A percentile compares a stretch with the other conserved stretches of the same genome.
These are phyloP conservation scores for Lactifluus echinatus DNA, from an alignment of 768 basidiomycete genomes.

Conservation along the genomic window DNA sequence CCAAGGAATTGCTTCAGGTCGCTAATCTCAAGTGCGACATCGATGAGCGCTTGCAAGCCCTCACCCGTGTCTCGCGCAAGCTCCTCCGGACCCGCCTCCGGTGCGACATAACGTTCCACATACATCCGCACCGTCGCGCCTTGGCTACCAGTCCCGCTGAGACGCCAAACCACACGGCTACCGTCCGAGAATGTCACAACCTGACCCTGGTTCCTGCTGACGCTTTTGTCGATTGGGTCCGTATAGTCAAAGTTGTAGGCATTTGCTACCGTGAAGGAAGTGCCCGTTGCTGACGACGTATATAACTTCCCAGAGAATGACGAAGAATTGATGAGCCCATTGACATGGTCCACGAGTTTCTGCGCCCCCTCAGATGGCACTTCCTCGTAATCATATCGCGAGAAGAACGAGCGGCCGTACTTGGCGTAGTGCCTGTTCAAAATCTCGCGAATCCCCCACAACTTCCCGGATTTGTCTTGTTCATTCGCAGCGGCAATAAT, in stretches of 20 bases:
- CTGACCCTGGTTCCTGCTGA: conserved; percentile 94
- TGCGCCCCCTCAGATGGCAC: conserved; percentile 87
- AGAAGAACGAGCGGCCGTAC: conserved; percentile 98
- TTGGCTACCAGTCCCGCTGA: conserved; percentile 92
- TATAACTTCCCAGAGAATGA: conserved; percentile 64
- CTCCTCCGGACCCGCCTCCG: conserved; percentile 59
- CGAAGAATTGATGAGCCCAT: conserved; percentile 55
- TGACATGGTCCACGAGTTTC: conserved; percentile 71
- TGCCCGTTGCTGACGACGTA: conserved; percentile 54
- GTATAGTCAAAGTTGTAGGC: conserved; percentile 91
- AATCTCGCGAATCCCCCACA: conserved; percentile 87
- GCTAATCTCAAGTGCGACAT: conserved; percentile 82
- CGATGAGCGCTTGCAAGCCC: conserved; percentile 90
- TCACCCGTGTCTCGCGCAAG: conserved; percentile 71
- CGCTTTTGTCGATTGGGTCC: conserved; percentile 93
- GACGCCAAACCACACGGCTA: conserved; percentile 87
- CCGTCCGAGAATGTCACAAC: conserved; percentile 89
- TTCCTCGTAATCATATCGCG: conserved; percentile 98
- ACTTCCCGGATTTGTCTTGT: conserved; percentile 48
- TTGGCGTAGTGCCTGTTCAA: conserved; percentile 78
- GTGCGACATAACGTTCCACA: conserved; percentile 82
- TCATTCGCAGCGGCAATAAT: conserved; percentile 88
- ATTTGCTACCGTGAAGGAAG: conserved; percentile 67
- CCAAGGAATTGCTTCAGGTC: conserved; percentile 81
- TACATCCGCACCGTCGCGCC: conserved; percentile 97